These are phyloP conservation scores for Lasiosphaeris hirsuta DNA, from an alignment of 495 filamentous ascomycete species.

Conservation along the genomic window DNA sequence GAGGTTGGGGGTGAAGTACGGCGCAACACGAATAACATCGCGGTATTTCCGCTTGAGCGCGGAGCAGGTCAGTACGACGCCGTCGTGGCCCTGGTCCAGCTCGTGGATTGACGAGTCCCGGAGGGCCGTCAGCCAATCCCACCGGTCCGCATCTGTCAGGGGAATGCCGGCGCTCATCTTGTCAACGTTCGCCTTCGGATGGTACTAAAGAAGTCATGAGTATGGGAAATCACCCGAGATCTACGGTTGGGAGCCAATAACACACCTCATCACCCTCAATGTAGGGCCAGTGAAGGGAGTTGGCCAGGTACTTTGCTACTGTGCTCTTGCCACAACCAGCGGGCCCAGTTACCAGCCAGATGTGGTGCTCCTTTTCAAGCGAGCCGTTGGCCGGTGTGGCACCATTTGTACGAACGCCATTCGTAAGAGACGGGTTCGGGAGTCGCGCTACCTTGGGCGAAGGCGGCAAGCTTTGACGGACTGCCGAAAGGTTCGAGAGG, in stretches of 20 bases:
- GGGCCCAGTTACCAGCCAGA: constrained; percentile 97
- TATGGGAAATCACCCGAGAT: constrained; percentile 2
- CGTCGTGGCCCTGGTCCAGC: constrained; percentile 57
- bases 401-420: constrained; percentile 21
- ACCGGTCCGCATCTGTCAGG: constrained; percentile 91
- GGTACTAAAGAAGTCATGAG: constrained; percentile 62
- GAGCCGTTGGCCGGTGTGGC: constrained; percentile 26
- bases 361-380: constrained; percentile 60
- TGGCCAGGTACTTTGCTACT: constrained; percentile 74
- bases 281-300: constrained; percentile 69
- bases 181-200: constrained; percentile 77
- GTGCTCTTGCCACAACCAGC: constrained; percentile 97
- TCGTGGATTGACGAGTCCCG: constrained; percentile 72
- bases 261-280: constrained; percentile 95
- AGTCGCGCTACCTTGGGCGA: constrained; percentile 34
- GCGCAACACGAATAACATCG: constrained; percentile 89
- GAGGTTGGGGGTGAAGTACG: constrained; percentile 71
- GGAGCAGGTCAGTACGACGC: constrained; percentile 93
- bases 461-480: constrained; percentile 31
- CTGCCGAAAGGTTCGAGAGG: constrained; percentile 27
- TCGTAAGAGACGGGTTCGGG: constrained; percentile 26
- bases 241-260: constrained; percentile 17
- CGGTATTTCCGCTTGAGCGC: constrained; percentile 96
- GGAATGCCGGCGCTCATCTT: constrained; percentile 90
- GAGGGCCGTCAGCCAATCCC: constrained; percentile 94